Conservation (phyloP, 140 eudicot genomes). For the Cichorium intybus region DNA sequence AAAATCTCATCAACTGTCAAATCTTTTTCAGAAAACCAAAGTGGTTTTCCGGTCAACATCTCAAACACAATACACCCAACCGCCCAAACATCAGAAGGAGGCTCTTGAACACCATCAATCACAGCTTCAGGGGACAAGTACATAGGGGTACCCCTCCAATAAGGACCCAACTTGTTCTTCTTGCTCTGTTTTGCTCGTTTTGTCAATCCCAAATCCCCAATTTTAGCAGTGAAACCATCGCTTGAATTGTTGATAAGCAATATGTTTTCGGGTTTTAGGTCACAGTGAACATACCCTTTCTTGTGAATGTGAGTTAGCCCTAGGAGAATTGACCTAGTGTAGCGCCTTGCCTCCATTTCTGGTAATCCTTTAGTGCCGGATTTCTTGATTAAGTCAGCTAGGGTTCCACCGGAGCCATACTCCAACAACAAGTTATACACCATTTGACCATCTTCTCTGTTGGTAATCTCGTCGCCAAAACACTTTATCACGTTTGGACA, state of each 20-base stretch:
- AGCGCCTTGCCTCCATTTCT: slow-evolving; percentile 32
- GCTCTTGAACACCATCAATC: slow-evolving; percentile 35
- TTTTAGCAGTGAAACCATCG: slow-evolving; percentile 36
- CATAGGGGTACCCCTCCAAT: slow-evolving; percentile 53
- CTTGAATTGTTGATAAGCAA: slow-evolving; percentile 27
- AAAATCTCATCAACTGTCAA: slow-evolving; percentile 27
- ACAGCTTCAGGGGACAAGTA: slow-evolving; percentile 61
- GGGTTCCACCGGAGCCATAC: slow-evolving; percentile 65
- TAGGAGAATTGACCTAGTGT: slow-evolving; percentile 33
- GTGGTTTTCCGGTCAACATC: slow-evolving; percentile 54
- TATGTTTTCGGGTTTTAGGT: slow-evolving; percentile 50
- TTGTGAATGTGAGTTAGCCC: slow-evolving; percentile 48
- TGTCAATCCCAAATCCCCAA: slow-evolving; percentile 61
- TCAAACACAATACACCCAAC: slow-evolving; percentile 57
- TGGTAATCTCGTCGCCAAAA: slow-evolving; percentile 59
- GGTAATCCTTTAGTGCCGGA: slow-evolving; percentile 37
- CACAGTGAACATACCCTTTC: slow-evolving; percentile 60
- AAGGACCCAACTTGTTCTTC: slow-evolving; percentile 29
- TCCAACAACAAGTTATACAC: slow-evolving; percentile 59
- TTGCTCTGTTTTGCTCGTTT: slow-evolving; percentile 36
- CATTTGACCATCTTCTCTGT: slow-evolving; percentile 37
- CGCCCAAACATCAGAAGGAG: slow-evolving; percentile 59
- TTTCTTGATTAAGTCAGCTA: slow-evolving; percentile 38
- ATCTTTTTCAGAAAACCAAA: slow-evolving; percentile 28
- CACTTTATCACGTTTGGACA: slow-evolving; percentile 43